Evolutionary conservation across 2,329 filamentous ascomycete genomes (phyloP).

Genomic region (Stagonosporopsis tanaceti): DNA sequence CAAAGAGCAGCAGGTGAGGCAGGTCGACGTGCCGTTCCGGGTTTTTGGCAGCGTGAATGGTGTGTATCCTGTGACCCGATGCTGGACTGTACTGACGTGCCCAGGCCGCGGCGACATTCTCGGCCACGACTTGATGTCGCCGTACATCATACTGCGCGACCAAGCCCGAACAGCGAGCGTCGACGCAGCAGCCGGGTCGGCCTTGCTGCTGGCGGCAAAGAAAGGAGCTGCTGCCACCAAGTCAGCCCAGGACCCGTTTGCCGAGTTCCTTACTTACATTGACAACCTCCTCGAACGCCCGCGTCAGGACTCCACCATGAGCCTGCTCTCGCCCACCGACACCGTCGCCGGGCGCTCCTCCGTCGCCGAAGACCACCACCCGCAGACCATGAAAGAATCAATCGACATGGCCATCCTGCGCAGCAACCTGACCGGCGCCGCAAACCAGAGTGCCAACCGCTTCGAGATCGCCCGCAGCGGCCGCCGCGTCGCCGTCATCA

Average conservation of each 20-base stretch:
- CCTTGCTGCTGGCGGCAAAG: constrained; percentile 28
- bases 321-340: constrained; percentile 78
- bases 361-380: constrained; percentile 64
- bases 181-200: constrained; percentile 17
- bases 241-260: constrained; percentile 54
- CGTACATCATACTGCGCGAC: constrained; percentile 88
- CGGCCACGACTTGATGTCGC: constrained; percentile 92
- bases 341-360: constrained; percentile 56
- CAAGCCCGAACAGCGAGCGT: constrained; percentile 67
- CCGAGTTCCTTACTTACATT: constrained; percentile 51
- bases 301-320: constrained; percentile 50
- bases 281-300: constrained; percentile 58
- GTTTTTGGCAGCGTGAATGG: constrained; percentile 92
- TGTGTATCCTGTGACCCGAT: constrained; percentile 28
- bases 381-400: constrained; percentile 74
- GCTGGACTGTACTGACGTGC: constrained; percentile 26
- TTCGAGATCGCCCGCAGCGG: constrained; percentile 95
- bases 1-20: constrained; percentile 79
- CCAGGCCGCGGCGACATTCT: constrained; percentile 79
- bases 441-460: constrained; percentile 84
- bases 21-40: constrained; percentile 91
- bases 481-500: constrained; percentile 88
- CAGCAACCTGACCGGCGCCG: constrained; percentile 63
- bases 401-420: constrained; percentile 92
- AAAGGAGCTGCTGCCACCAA: constrained; percentile 28